These are phyloP conservation scores for Pythium aquatile DNA, from an alignment of 352 stramenopile species.

Conservation along the genomic window DNA sequence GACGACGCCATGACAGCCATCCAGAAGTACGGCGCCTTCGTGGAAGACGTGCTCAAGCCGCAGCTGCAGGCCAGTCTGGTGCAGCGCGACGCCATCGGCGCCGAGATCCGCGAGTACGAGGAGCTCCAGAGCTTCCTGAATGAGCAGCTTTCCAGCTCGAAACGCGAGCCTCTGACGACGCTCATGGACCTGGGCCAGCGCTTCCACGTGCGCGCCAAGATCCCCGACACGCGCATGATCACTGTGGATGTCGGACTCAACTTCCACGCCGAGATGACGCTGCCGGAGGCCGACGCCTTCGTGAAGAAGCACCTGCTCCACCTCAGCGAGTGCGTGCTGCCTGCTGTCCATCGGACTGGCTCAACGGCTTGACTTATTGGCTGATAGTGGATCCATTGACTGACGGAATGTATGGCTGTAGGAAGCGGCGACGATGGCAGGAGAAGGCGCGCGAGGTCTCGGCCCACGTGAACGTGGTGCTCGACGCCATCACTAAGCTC, in stretches of 20 bases:
- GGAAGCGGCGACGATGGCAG: slow-evolving; percentile 68
- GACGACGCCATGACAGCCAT: slow-evolving; percentile 31
- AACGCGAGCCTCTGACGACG: slow-evolving; percentile 23
- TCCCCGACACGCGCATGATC: slow-evolving; percentile 52
- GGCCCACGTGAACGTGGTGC: slow-evolving; percentile 70
- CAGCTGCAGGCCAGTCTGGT: slow-evolving; percentile 62
- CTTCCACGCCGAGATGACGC: slow-evolving; percentile 80
- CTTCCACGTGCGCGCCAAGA: slow-evolving; percentile 75
- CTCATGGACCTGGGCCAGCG: slow-evolving; percentile 72
- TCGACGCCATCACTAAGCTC: slow-evolving; percentile 76
- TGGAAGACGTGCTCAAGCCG: slow-evolving; percentile 67
- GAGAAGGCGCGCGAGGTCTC: slow-evolving; percentile 67
- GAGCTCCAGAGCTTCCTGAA: slow-evolving; percentile 50
- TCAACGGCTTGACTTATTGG: not conserved
- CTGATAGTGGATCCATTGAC: slow-evolving; percentile 4
- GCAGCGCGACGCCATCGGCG: slow-evolving; percentile 43
- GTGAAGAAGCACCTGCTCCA: slow-evolving; percentile 50
- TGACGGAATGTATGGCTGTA: slow-evolving; percentile 17
- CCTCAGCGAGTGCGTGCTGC: slow-evolving; percentile 41
- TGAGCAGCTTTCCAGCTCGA: slow-evolving; percentile 17
- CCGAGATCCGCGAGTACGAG: slow-evolving; percentile 66
- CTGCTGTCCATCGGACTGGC: not conserved
- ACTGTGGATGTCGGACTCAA: slow-evolving; percentile 70
- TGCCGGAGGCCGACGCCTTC: slow-evolving; percentile 55
- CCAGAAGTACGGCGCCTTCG: slow-evolving; percentile 62